Conservation (phyloP, 2,329 filamentous ascomycete species). For the Colletotrichum neosansevieriae region DNA sequence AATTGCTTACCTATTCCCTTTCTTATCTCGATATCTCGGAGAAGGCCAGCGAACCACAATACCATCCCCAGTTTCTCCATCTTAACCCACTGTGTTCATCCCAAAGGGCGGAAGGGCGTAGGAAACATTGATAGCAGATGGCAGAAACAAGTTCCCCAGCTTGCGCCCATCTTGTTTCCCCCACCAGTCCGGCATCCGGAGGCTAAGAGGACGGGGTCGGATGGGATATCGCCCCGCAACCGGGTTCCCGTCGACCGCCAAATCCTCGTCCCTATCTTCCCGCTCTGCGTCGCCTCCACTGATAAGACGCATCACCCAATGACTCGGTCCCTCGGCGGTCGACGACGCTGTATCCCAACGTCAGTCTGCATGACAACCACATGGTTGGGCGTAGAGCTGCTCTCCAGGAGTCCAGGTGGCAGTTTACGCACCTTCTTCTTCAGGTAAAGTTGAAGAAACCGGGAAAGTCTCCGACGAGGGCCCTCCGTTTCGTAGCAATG, state of each 20-base stretch:
- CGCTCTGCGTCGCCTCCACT: constrained; percentile 28
- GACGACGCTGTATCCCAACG: constrained; percentile 17
- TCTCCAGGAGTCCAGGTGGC: background rate
- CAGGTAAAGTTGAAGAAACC: constrained; percentile 11
- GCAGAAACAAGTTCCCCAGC: constrained; percentile 6
- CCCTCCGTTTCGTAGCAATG: background rate
- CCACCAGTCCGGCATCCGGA: constrained; percentile 29
- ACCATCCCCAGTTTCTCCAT: constrained; percentile 9
- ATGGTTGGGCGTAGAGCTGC: constrained; percentile 20
- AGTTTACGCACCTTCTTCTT: constrained; percentile 31
- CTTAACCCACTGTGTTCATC: background rate
- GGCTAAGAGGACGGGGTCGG: constrained; percentile 29
- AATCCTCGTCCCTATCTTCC: constrained; percentile 24
- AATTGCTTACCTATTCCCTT: background rate
- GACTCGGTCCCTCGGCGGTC: constrained; percentile 14
- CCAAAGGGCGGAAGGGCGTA: constrained; percentile 17
- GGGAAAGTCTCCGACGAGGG: constrained; percentile 25
- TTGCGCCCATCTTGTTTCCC: constrained; percentile 7
- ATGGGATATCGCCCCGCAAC: constrained; percentile 30
- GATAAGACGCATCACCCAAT: constrained; percentile 35
- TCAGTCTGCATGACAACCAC: constrained; percentile 31
- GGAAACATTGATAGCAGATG: background rate
- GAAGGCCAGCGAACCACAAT: constrained; percentile 5
- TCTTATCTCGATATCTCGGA: constrained; percentile 11
- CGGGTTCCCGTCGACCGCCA: background rate